Evolutionary conservation across 805 yeast species (phyloP), one percentile per base, ranked within the genome.

Genomic region (Kazachstania africana): DNA sequence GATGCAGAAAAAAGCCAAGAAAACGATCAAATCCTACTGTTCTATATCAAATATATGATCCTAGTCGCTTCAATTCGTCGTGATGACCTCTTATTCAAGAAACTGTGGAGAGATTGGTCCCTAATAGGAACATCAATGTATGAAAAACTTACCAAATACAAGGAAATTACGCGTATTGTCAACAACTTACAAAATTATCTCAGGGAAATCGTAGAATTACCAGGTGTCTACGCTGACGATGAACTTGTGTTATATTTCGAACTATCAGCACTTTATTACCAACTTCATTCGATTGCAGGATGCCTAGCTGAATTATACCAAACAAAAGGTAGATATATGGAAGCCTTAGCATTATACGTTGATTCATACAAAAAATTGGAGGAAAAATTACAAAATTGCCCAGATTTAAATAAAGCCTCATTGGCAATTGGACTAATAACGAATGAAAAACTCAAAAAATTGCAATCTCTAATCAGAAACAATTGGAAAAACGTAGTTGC

Each of bases 151-250:
- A 36, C 44, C 4, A 52, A 50, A 34, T 48, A 37, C 26, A 55
- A 50, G 27, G 63, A 59, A 36, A 40, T 58, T 5, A 50, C 60
- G 19, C 57, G 62, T 39, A 53, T 60, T 32, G 43, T 57, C 13
- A 59, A 53, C 12, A 52, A 57, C 20, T 64, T 82, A 24, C 52
- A 66, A 9, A 59, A 64, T 28, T 73, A 79, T 12, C 50, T 78
- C 22, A 57, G 56, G 3, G 78, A 77, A 41, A 57, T 84, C 28
- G 63, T 69, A 47, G 94, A 84, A 37, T 65, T 91, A 31, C 95
- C 96, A 0, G 97, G 97, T 64, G 94, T 88, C 13, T 75, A 79
- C 48, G 81, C 82, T 32, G 94, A 84, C 50, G 91, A 80, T 32
- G 75, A 68, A 15, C 63, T 88, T 33, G 52, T 61, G 38, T 57